Percentiles rank a stretch among this genome's conserved stretches.
phyloP scores from a whole-genome alignment of 371 early-diverging fungal genomes.

The Mucor racemosus region DNA sequence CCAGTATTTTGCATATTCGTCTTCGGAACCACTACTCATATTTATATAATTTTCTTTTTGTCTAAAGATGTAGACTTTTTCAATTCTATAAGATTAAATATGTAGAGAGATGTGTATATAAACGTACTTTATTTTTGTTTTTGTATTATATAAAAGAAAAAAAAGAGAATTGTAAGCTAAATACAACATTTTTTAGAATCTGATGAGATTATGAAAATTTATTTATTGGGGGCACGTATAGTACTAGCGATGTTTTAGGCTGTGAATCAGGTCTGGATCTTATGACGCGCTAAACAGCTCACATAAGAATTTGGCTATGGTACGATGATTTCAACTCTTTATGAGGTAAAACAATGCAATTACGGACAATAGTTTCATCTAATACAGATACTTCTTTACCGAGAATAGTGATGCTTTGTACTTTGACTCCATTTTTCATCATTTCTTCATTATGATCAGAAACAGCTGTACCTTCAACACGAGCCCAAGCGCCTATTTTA shows the following conservation, averaged over 20 bases:
- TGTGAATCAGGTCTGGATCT: neutral
- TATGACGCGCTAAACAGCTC: constrained; percentile 24
- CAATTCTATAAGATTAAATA: neutral
- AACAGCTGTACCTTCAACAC: constrained; percentile 89
- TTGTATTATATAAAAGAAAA: constrained; percentile 67
- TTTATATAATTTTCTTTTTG: constrained; percentile 19
- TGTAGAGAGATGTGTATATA: neutral
- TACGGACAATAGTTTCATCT: constrained; percentile 92
- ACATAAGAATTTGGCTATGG: constrained; percentile 96
- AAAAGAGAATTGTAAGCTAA: constrained; percentile 18
- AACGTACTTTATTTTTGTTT: constrained; percentile 1
- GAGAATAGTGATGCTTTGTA: constrained; percentile 89
- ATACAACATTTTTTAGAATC: no score
- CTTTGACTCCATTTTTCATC: constrained; percentile 89
- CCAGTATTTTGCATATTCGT: constrained; percentile 76
- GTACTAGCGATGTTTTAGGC: neutral
- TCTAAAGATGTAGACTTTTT: neutral
- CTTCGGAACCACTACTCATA: constrained; percentile 64
- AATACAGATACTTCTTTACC: constrained; percentile 88
- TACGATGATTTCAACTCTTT: constrained; percentile 90
- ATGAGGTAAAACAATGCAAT: constrained; percentile 96
- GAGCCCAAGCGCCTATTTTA: constrained; percentile 92
- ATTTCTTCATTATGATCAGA: constrained; percentile 64
- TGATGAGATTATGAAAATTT: constrained; percentile 50
- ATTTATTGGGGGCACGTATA: constrained; percentile 4